Base-by-base conservation (phyloP, 305 asterid genomes). In the Fraxinus velutina region DNA sequence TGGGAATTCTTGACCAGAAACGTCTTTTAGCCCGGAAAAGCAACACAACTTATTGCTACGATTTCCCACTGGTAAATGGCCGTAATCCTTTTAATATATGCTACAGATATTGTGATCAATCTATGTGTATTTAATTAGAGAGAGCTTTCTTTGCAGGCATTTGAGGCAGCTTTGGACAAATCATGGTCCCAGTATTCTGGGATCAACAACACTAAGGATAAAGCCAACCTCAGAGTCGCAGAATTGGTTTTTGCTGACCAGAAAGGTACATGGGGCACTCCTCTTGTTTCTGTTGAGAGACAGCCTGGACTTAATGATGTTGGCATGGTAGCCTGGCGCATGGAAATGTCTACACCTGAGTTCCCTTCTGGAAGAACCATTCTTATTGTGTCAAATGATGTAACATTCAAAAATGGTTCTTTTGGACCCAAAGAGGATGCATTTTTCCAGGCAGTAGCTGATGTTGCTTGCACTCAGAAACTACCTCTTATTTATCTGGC, bases 391-490 rank as follows among this genome's bases (percentile, higher is more conserved):
- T 85, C 99, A 34, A 96, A 96, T 75, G 99, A 96, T 34, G 99
- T 94, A 17, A 94, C 98, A 78, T 94, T 92, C 90, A 93, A 83
- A 87, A 94, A 96, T 29, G 99, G 98, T 81, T 96, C 99, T 30
- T 96, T 96, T 74, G 99, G 99, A 68, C 98, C 99, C 2, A 87
- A 89, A 42, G 99, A 96, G 88, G 99, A 94, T 83, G 97, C 98
- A 0, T 96, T 94, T 80, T 96, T 96, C 79, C 91, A 92, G 86
- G 98, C 97, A 1, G 98, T 93, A 81, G 93, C 98, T 15, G 90
- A 92, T 75, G 72, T 93, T 34, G 98, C 99, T 75, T 96, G 99
- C 62, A 17, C 87, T 13, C 90, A 86, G 81, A 93, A 93, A 80
- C 85, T 94, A 79, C 99, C 99, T 71, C 94, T 96, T 55, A 91